Percentiles rank a stretch among this genome's conserved stretches.
Evolutionary conservation across 1,284 basidiomycete species (phyloP).

Genomic region (Sparassis latifolia): DNA sequence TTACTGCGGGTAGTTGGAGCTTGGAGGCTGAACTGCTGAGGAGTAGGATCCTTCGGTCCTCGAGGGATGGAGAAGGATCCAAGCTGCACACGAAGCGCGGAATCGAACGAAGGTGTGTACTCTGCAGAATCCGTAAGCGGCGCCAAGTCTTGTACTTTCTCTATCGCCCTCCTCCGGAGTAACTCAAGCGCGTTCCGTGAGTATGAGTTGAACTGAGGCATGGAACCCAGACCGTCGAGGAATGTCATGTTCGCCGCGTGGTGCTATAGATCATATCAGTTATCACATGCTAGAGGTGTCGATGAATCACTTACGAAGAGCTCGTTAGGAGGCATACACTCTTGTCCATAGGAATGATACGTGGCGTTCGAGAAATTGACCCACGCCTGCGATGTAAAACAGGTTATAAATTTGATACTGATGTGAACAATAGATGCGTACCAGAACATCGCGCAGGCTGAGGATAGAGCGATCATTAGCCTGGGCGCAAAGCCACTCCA

Average conservation of each 20-base stretch:
- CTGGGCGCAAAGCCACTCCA: slow-evolving; percentile 70
- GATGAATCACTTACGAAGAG: slow-evolving; percentile 74
- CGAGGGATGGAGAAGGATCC: slow-evolving; percentile 73
- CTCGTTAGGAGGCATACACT: slow-evolving; percentile 39
- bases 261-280: slow-evolving; percentile 42
- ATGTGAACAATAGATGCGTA: slow-evolving; percentile 31
- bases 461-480: slow-evolving; percentile 66
- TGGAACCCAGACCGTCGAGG: slow-evolving; percentile 76
- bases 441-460: slow-evolving; percentile 86
- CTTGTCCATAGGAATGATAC: slow-evolving; percentile 28
- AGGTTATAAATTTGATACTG: not conserved
- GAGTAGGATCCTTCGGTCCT: slow-evolving; percentile 38
- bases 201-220: slow-evolving; percentile 62
- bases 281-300: slow-evolving; percentile 94
- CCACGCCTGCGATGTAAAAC: slow-evolving; percentile 73
- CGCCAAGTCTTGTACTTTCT: slow-evolving; percentile 45
- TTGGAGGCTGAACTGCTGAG: slow-evolving; percentile 71
- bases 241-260: slow-evolving; percentile 86
- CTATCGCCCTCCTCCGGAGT: slow-evolving; percentile 44
- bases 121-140: slow-evolving; percentile 29
- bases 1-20: slow-evolving; percentile 90
- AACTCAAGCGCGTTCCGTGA: slow-evolving; percentile 41
- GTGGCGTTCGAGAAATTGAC: slow-evolving; percentile 79
- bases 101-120: slow-evolving; percentile 29
- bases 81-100: slow-evolving; percentile 45